Evolutionary conservation across 345 rosid species (phyloP).

Genomic region (Melaleuca alternifolia): DNA sequence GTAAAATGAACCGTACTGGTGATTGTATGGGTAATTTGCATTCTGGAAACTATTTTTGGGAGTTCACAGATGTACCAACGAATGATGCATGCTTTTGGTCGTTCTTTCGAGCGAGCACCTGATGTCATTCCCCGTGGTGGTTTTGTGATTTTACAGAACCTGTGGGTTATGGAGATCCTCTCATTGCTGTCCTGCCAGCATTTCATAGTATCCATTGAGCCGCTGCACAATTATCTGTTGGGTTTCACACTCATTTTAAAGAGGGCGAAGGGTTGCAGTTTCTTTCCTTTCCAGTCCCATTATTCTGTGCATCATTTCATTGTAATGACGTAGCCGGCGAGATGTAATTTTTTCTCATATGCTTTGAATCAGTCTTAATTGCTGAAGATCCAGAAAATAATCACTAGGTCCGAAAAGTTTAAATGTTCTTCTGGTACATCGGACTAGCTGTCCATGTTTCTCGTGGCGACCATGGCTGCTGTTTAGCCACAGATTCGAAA

Average conservation of each 20-base stretch:
- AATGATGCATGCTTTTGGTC: not conserved
- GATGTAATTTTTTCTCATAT: not conserved
- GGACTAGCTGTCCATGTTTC: not conserved
- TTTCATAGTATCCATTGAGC: conserved; percentile 46
- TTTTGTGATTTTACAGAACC: conserved; percentile 37
- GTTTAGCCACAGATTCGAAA: not conserved
- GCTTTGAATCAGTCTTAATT: not conserved
- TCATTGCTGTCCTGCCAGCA: conserved; percentile 79
- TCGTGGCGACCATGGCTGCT: not conserved
- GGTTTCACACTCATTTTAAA: not conserved
- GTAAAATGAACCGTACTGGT: not conserved
- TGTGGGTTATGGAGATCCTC: conserved; percentile 82
- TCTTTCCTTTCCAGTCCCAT: not conserved
- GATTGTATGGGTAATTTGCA: not conserved
- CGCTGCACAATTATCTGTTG: not conserved
- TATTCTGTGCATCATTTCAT: not conserved
- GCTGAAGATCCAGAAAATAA: not conserved
- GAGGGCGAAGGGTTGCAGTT: not conserved
- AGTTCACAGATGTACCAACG: not conserved
- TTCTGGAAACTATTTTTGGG: not conserved
- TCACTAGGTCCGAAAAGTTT: not conserved
- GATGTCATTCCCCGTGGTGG: not conserved
- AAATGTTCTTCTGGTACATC: not conserved
- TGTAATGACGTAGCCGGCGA: not conserved
- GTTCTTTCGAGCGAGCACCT: not conserved